phyloP scores from a whole-genome alignment of 768 basidiomycete genomes.

The Paxillus ammoniavirescens region DNA sequence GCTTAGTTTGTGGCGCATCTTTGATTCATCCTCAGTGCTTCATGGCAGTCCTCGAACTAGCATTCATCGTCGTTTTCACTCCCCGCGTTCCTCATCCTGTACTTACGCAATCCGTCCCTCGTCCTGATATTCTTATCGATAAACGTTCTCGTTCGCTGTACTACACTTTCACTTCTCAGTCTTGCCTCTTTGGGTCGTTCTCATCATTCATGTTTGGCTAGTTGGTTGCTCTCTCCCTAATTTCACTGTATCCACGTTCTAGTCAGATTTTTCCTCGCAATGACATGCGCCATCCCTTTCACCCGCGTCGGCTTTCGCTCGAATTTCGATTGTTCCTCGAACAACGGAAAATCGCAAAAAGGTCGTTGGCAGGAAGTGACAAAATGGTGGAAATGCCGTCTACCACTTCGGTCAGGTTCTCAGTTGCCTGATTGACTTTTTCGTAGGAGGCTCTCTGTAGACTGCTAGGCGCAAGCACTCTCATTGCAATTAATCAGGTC shows the following conservation, averaged over 20 bases:
- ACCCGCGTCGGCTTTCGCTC: not conserved
- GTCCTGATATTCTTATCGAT: conserved; percentile 33
- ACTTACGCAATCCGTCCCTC: conserved; percentile 13
- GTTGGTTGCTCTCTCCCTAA: conserved; percentile 5
- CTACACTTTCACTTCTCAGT: conserved; percentile 13
- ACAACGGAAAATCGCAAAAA: no score
- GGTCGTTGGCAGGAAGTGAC: not conserved
- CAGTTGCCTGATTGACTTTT: no score
- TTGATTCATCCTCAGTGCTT: not conserved
- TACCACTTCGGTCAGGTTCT: no score
- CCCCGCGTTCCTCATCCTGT: conserved; percentile 8
- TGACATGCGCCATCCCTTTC: not conserved
- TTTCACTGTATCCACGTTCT: conserved; percentile 12
- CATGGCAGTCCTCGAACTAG: conserved; percentile 2
- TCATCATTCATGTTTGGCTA: conserved; percentile 1
- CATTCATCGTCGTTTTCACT: not conserved
- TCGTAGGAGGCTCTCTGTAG: no score
- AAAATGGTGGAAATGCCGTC: no score
- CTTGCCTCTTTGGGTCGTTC: conserved; percentile 5
- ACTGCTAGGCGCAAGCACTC: no score
- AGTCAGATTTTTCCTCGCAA: conserved; percentile 4
- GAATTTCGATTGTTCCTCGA: not conserved
- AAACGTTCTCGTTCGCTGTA: conserved; percentile 24
- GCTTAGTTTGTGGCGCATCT: conserved; percentile 16
- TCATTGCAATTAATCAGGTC: no score